Base-by-base conservation (phyloP, 2,329 filamentous ascomycete species). In the Curvularia spicifera region DNA sequence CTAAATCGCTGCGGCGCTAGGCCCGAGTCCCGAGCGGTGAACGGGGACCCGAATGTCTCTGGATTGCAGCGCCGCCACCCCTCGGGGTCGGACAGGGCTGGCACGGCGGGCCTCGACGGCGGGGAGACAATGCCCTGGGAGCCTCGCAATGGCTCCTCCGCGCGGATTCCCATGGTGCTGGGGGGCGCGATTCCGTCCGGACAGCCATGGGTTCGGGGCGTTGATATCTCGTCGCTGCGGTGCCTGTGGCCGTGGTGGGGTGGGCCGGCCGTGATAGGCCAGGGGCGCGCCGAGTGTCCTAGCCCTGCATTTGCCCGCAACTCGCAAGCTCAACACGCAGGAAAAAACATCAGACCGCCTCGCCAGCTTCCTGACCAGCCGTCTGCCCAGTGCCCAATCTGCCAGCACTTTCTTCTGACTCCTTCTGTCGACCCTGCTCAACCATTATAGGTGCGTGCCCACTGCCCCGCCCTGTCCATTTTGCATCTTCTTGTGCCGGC, bases 281-380 rank as follows among this genome's bases (percentile, higher is more conserved):
- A 46, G 45, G 13, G 20, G 28, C 24, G 45, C 44, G 60, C 56
- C 63, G 47, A 59, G 59, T 53, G 53, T 35, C 51, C 58, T 70
- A 67, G 66, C 61, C 56, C 57, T 63, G 67, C 66, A 59, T 59
- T 40, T 56, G 59, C 59, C 66, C 61, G 57, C 64, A 59, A 62
- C 60, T 59, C 64, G 46, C 64, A 61, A 61, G 70, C 70, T 69
- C 68, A 71, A 72, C 67, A 72, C 66, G 67, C 67, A 65, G 72
- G 51, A 58, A 71, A 74, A 75, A 76, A 72, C 67, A 73, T 64
- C 71, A 74, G 71, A 76, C 73, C 72, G 72, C 72, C 50, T 64
- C 61, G 57, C 64, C 61, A 57, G 60, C 56, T 64, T 59, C 61
- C 61, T 57, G 55, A 59, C 53, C 48, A 59, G 58, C 63, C 60